Conservation (phyloP, 2,329 filamentous ascomycete species). For the Calonectria leucothoes region DNA sequence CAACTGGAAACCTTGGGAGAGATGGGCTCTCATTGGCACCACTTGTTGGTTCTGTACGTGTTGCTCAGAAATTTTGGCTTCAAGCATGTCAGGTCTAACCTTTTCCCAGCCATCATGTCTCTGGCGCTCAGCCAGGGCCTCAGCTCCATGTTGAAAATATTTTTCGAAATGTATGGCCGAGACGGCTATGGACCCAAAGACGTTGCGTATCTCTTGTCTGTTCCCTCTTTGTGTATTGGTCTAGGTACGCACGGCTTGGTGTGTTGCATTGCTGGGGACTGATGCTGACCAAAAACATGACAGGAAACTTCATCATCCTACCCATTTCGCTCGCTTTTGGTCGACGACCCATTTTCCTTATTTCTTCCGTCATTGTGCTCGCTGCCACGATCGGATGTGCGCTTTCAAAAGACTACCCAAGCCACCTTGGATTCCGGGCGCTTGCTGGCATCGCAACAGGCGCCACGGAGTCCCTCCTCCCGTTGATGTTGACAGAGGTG, state of each 20-base stretch:
- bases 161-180: background rate
- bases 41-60: constrained; percentile 15
- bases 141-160: constrained; percentile 4
- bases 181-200: background rate
- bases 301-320: constrained; percentile 6
- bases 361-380: constrained; percentile 1
- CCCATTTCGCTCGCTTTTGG: constrained; percentile 10
- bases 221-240: constrained; percentile 10
- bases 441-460: constrained; percentile 6
- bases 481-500: constrained; percentile 18
- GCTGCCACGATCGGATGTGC: background rate
- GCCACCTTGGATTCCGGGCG: background rate
- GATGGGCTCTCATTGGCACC: constrained; percentile 1
- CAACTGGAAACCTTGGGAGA: constrained; percentile 15
- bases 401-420: background rate
- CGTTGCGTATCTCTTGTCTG: constrained; percentile 1
- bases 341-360: background rate
- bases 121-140: background rate
- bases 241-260: background rate
- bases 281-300: background rate
- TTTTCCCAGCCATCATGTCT: background rate
- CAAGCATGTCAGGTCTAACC: background rate
- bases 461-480: constrained; percentile 11
- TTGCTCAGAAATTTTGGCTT: background rate
- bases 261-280: background rate